phyloP scores from a whole-genome alignment of 345 rosid genomes.

The Corchorus capsularis region DNA sequence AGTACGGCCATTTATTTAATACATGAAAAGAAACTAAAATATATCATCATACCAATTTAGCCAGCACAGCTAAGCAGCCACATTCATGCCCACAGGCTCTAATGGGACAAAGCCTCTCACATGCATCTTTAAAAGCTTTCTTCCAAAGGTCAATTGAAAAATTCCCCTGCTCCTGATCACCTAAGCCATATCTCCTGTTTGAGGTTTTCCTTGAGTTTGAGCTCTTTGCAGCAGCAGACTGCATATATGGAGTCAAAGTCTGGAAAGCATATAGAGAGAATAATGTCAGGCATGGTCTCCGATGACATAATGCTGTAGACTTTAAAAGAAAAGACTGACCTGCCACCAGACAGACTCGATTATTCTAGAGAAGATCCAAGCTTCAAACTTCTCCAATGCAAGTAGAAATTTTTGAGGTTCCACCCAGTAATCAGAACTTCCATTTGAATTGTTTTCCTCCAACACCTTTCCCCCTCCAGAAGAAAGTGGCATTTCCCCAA shows the following conservation, averaged over 20 bases:
- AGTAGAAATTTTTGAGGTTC: conserved; percentile 52
- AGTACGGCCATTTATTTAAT: neutral
- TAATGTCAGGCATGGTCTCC: conserved; percentile 8
- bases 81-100: conserved; percentile 87
- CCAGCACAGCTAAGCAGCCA: conserved; percentile 80
- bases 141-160: conserved; percentile 87
- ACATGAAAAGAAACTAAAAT: conserved; percentile 9
- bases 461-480: conserved; percentile 15
- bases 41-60: conserved; percentile 62
- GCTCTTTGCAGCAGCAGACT: conserved; percentile 62
- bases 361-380: conserved; percentile 86
- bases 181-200: conserved; percentile 53
- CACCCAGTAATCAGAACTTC: conserved; percentile 60
- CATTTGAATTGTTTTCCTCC: conserved; percentile 13
- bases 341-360: conserved; percentile 97
- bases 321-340: conserved; percentile 42
- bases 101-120: conserved; percentile 87
- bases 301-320: neutral
- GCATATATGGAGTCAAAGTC: conserved; percentile 94
- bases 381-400: conserved; percentile 82
- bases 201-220: conserved; percentile 56
- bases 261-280: conserved; percentile 31
- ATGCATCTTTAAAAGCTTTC: conserved; percentile 84
- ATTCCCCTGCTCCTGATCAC: conserved; percentile 61
- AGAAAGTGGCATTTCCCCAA: conserved; percentile 35